These are phyloP conservation scores for Penicillium sp. DNA, from an alignment of 2,329 filamentous ascomycete genomes.

Conservation along the genomic window DNA sequence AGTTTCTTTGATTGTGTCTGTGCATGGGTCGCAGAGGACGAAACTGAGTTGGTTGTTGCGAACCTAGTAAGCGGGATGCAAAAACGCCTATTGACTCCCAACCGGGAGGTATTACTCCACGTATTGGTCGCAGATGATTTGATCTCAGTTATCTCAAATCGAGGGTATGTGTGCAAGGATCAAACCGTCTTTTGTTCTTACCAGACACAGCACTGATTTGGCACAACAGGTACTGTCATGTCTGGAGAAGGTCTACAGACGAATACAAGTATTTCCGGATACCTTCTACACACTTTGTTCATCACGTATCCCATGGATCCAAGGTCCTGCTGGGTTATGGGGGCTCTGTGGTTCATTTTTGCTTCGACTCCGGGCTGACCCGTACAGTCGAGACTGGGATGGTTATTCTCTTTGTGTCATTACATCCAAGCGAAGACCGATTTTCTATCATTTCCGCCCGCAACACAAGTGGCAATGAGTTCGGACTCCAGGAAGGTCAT, in stretches of 20 bases:
- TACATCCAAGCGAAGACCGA: conserved; percentile 14
- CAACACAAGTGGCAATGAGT: not conserved
- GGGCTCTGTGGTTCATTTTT: conserved; percentile 24
- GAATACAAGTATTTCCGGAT: conserved; percentile 27
- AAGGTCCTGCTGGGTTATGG: conserved; percentile 23
- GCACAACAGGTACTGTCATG: conserved; percentile 28
- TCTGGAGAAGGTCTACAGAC: conserved; percentile 28
- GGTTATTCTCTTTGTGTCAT: conserved; percentile 14
- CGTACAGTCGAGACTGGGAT: conserved; percentile 13
- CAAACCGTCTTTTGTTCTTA: not conserved
- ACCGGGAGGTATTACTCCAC: conserved; percentile 7
- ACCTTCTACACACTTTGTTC: conserved; percentile 17
- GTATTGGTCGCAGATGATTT: conserved; percentile 5
- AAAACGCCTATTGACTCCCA: conserved; percentile 11
- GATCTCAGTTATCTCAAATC: conserved; percentile 10
- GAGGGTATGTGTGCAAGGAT: not conserved
- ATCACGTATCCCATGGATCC: conserved; percentile 21
- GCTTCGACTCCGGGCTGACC: conserved; percentile 16
- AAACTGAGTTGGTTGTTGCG: not conserved
- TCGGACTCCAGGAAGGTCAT: not conserved
- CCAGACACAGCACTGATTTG: not conserved
- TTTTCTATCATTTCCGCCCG: conserved; percentile 20
- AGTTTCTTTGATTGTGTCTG: conserved; percentile 9
- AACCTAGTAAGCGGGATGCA: conserved; percentile 5
- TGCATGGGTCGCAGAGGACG: conserved; percentile 13